phyloP scores from a whole-genome alignment of 805 yeast species.

The Candida nitratophila region DNA sequence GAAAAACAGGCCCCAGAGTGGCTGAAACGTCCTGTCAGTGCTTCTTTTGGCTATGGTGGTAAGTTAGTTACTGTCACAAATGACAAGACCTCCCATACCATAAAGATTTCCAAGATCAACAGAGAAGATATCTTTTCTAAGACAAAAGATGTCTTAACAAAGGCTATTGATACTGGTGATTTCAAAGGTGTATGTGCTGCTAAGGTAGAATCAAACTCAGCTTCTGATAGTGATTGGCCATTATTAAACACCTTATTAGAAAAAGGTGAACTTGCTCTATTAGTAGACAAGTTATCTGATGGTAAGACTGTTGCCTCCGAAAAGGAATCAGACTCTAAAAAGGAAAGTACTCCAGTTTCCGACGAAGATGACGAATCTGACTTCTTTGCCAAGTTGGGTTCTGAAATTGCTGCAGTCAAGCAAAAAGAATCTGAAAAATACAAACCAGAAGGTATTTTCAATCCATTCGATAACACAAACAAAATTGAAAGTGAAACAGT shows the following conservation, averaged over 20 bases:
- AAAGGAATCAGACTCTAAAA: conserved; percentile 11
- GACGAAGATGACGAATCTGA: conserved; percentile 27
- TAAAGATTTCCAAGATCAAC: conserved; percentile 34
- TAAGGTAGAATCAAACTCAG: conserved; percentile 38
- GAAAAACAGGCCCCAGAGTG: conserved; percentile 83
- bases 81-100: conserved; percentile 32
- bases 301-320: conserved; percentile 6
- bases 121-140: conserved; percentile 29
- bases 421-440: conserved; percentile 13
- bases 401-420: conserved; percentile 6
- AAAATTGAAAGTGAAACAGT: conserved; percentile 41
- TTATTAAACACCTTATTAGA: conserved; percentile 44
- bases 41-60: conserved; percentile 91
- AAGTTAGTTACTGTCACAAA: conserved; percentile 51
- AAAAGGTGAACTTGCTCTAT: conserved; percentile 43
- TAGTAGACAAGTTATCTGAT: conserved; percentile 27
- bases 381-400: conserved; percentile 28
- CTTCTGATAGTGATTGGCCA: conserved; percentile 49
- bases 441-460: conserved; percentile 51
- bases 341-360: conserved; percentile 6
- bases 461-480: conserved; percentile 23
- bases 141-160: conserved; percentile 35
- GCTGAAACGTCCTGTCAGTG: conserved; percentile 70
- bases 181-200: conserved; percentile 48
- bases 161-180: conserved; percentile 51